Evolutionary conservation across 2,329 filamentous ascomycete genomes (phyloP), one percentile per base, ranked within the genome.

Genomic region (Aspergillus oerlinghausenensis): DNA sequence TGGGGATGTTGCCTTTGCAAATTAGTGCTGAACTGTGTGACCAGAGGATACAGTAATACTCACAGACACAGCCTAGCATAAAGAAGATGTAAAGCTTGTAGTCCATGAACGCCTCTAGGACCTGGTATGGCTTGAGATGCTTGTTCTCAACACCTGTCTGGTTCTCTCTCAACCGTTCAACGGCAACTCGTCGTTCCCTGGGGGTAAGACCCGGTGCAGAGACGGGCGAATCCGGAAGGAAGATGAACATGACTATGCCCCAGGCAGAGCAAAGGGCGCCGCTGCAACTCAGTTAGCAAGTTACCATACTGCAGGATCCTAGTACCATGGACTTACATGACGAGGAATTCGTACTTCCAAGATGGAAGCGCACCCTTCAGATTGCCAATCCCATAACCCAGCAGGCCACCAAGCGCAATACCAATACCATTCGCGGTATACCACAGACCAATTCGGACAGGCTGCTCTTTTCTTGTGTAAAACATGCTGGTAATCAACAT

Each of bases 301-400:
- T 6, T 38, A 9, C 7, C 17, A 43, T 21, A 26, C 7, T n/a
- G 4, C 4, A 2, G n/a, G 1, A 19, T 19, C 38, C 10, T 6
- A 29, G 14, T 4, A 21, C 1, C 3, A 3, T 4, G 4, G 26
- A 26, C 66, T 49, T 66, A 76, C 73, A 84, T 84, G n/a, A 89
- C 80, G 17, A 89, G 71, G 65, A 89, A 89, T 54, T 88, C 85
- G 60, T 86, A 88, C 65, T 83, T 84, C 86, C 86, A 89, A 0
- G 80, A 82, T 0, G 80, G 76, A 21, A 88, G 75, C 1, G 77
- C 73, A 14, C 82, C 83, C 42, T 77, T 75, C 61, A 84, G 84
- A 60, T 85, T 77, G 1, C 85, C 84, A 49, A 87, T 86, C 0
- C 79, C 84, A 55, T 83, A 87, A 0, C 82, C 81, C 0, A 84